Evolutionary conservation across 2,329 filamentous ascomycete species (phyloP), one percentile per base, ranked within the genome.

Genomic region (Trematosphaeria pertusa): DNA sequence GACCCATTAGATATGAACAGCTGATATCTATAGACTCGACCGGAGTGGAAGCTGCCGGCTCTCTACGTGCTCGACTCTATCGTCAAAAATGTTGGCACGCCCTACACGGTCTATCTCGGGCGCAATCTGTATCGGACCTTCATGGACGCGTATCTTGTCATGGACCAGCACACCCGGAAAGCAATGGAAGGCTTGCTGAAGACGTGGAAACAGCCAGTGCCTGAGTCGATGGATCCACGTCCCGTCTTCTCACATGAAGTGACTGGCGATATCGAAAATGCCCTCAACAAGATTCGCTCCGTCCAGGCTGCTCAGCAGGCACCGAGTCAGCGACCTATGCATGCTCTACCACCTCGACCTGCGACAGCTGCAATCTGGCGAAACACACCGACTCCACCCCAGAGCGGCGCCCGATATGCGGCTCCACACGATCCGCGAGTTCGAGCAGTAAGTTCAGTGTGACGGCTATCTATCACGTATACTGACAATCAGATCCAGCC

Each of bases 11-110:
- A 28, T 24, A 30, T 28, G 38, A 36, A 17, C 37, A 22, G 64
- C 79, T 82, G 62, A 82, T 65, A 51, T 47, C 34, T 40, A 17
- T 74, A 99, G 94, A 90, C 88, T 43, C 84, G 91, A 35, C 91
- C 94, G 30, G 82, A 85, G 51, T 92, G 91, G 72, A 99, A 97
- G 69, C 79, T 99, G 2, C 92, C 94, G 14, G 91, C 94, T n/a
- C 81, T 99, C 20, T 99, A 97, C 75, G 90, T 99, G 57, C 87
- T 99, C 67, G 94, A 99, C 75, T 97, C 93, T 12, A 93, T 99
- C 52, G 92, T 96, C 69, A 99, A 99, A 75, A 97, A 99, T 78
- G 91, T 99, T 52, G 94, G 94, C 51, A 97, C 93, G 1, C 94
- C 94, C 6, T 99, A 99, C 73, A 97, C 93, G 0, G 81, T 97